Evolutionary conservation across 768 basidiomycete species (phyloP), one percentile per base, ranked within the genome.

Genomic region (Pseudohyphozyma bogoriensis): DNA sequence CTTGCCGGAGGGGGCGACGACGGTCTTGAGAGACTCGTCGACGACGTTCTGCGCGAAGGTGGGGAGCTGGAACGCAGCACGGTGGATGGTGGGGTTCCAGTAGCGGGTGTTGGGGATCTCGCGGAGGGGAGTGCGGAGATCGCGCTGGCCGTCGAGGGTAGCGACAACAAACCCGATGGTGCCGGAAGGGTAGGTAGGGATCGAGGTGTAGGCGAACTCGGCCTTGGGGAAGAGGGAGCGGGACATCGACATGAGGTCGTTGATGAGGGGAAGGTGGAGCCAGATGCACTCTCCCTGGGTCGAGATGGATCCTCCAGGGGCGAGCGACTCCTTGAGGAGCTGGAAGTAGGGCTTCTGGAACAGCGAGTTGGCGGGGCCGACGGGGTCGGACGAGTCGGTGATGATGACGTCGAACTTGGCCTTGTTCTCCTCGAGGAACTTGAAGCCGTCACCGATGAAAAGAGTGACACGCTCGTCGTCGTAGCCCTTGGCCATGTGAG

Each of bases 271-370:
- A 26, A 96, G 80, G 75, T 99, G 93, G 29, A 95, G 75, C 95
- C 95, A 99, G 35, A 89, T 79, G 73, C 86, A 91, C 75, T 99
- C 95, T 11, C 83, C 92, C 75, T 99, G 95, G 7, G 91, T 96
- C 35, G 89, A 89, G 71, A 96, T 91, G 73, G 87, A 83, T 3
- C 93, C 93, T 24, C 89, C 91, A 3, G 86, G 85, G 20, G 84
- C 78, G 62, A 99, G 82, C 0, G 92, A 88, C 69, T 91, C 85
- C 73, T 90, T 83, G 59, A 99, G 80, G 37, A 97, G 83, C 74
- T 89, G 81, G 79, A 96, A 99, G 82, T 95, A 99, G 2, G 91
- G 87, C 74, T 91, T 87, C 51, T 97, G 82, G 81, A 99, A 97
- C 65, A 97, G 85, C 28, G 86, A 81, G 47, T 83, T 85, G 47